These are phyloP conservation scores for Coniochaeta hoffmannii DNA, from an alignment of 2,329 filamentous ascomycete species.

Conservation along the genomic window DNA sequence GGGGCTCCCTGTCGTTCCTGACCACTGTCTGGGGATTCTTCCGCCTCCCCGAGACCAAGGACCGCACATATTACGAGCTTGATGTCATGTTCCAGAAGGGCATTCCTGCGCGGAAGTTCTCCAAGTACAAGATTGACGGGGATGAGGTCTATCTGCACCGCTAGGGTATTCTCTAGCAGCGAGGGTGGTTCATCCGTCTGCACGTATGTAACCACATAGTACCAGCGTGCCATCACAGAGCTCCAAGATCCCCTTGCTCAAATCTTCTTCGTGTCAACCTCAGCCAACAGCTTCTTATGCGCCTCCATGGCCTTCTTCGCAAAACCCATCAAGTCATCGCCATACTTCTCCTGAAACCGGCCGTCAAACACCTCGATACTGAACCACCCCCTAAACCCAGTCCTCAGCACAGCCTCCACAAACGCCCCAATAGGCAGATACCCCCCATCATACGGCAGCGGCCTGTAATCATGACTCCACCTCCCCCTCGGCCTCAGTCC, in stretches of 20 bases:
- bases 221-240: neutral
- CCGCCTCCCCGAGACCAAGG: constrained; percentile 36
- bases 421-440: constrained; percentile 64
- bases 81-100: constrained; percentile 29
- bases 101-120: constrained; percentile 26
- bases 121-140: constrained; percentile 11
- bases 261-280: neutral
- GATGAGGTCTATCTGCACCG: neutral
- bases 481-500: constrained; percentile 53
- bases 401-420: constrained; percentile 55
- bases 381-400: constrained; percentile 36
- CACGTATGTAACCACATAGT: neutral
- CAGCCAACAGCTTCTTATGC: neutral
- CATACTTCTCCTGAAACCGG: constrained; percentile 21
- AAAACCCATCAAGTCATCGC: constrained; percentile 18
- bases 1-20: constrained; percentile 27
- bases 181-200: neutral
- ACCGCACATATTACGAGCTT: constrained; percentile 36
- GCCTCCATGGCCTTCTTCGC: constrained; percentile 15
- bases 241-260: neutral
- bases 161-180: neutral
- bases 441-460: constrained; percentile 61
- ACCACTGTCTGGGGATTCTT: constrained; percentile 33
- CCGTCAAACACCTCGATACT: constrained; percentile 24
- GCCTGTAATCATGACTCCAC: constrained; percentile 67